Conservation (phyloP, 176 grass and related monocot genomes). For the Musa schizocarpa region DNA sequence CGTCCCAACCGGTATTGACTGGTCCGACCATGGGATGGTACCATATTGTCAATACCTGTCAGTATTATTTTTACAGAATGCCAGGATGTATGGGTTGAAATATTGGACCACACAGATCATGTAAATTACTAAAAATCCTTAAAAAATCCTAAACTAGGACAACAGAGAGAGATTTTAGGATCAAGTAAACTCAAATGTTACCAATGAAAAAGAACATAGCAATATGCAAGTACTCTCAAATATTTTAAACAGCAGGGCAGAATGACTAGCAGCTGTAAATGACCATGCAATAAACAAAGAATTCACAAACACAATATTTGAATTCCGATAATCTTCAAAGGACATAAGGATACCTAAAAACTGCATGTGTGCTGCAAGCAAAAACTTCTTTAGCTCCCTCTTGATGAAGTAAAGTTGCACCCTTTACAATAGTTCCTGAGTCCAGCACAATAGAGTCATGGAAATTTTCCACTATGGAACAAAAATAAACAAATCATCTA, state of each 20-base stretch:
- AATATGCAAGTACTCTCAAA: background rate
- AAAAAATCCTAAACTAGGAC: background rate
- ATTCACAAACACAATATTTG: background rate
- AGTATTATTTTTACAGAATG: no score
- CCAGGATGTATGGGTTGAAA: no score
- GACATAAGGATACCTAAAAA: conserved; percentile 38
- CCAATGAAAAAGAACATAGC: background rate
- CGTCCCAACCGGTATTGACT: no score
- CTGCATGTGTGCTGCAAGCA: conserved; percentile 77
- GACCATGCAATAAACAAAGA: background rate
- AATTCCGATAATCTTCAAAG: background rate
- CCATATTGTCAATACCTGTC: no score
- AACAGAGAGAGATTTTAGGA: background rate
- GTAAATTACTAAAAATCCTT: no score
- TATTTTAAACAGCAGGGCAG: background rate
- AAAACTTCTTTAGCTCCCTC: conserved; percentile 73
- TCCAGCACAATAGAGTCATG: background rate
- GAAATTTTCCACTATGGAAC: background rate
- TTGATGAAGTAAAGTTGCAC: conserved; percentile 58
- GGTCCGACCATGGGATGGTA: no score
- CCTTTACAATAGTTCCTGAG: conserved; percentile 46
- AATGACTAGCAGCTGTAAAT: background rate
- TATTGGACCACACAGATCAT: no score
- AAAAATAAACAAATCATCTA: background rate
- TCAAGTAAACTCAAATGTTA: background rate